Conservation (phyloP, 2,329 filamentous ascomycete species). For the Ascocoryne sarcoides region DNA sequence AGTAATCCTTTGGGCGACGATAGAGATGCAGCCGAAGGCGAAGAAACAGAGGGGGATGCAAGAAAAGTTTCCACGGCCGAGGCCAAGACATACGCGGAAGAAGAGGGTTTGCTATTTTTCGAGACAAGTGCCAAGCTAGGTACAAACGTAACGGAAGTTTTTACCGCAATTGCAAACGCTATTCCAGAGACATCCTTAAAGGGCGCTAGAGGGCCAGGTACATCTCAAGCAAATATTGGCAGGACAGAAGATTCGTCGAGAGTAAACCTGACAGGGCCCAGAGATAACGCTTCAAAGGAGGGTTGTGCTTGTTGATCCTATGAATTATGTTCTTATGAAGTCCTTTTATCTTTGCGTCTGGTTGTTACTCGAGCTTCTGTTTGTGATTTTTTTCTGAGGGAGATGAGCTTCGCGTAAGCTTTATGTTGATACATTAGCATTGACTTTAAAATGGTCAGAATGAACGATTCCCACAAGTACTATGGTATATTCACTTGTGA, state of each 20-base stretch:
- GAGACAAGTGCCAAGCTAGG: slow-evolving; percentile 98
- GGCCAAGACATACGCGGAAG: slow-evolving; percentile 86
- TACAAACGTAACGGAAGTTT: slow-evolving; percentile 88
- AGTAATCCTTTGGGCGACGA: slow-evolving; percentile 41
- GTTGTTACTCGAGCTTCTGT: slow-evolving; percentile 15
- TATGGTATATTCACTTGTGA: slow-evolving; percentile 1
- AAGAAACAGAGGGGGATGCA: slow-evolving; percentile 61
- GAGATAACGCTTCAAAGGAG: slow-evolving; percentile 73
- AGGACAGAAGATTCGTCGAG: slow-evolving; percentile 60
- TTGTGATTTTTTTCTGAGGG: slow-evolving; percentile 14
- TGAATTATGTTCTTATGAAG: slow-evolving; percentile 8
- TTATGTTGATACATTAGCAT: slow-evolving; percentile 21
- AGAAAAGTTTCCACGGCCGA: slow-evolving; percentile 87
- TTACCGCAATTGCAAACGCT: slow-evolving; percentile 95
- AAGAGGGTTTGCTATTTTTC: slow-evolving; percentile 90
- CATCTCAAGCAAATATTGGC: slow-evolving; percentile 44
- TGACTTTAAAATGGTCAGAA: slow-evolving; percentile 2
- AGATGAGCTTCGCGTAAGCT: slow-evolving; percentile 12
- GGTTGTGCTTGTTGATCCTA: slow-evolving; percentile 70
- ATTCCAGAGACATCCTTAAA: slow-evolving; percentile 97
- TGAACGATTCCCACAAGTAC: neutral
- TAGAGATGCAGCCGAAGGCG: slow-evolving; percentile 39
- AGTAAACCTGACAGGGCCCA: slow-evolving; percentile 71
- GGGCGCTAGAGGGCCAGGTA: slow-evolving; percentile 66
- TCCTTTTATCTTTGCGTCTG: slow-evolving; percentile 12